phyloP scores from a whole-genome alignment of 306 rosid genomes.

The Cucurbita maxima region DNA sequence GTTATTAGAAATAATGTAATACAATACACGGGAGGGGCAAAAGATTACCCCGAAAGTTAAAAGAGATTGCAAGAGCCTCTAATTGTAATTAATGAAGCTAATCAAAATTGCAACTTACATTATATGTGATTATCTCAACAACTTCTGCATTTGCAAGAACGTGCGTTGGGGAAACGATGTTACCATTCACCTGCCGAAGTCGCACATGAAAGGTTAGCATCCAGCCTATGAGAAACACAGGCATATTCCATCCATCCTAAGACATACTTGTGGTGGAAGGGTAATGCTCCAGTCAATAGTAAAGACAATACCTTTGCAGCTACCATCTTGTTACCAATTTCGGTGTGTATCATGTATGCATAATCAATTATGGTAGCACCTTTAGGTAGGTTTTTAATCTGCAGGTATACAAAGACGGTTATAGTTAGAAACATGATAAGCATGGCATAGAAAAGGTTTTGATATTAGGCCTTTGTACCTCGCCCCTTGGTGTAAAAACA shows the following conservation, averaged over 20 bases:
- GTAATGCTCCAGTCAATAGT: constrained; percentile 1
- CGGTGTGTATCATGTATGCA: constrained; percentile 99
- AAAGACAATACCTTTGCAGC: constrained; percentile 72
- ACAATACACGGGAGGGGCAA: neutral
- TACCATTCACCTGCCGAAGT: constrained; percentile 72
- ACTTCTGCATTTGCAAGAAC: constrained; percentile 95
- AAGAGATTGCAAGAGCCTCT: neutral
- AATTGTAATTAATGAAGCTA: neutral
- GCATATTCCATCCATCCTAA: constrained; percentile 1
- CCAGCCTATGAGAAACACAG: neutral
- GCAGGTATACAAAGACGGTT: constrained; percentile 7
- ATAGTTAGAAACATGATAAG: neutral
- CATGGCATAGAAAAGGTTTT: neutral
- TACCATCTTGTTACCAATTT: constrained; percentile 94
- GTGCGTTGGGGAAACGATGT: constrained; percentile 73
- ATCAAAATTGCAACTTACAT: constrained; percentile 41
- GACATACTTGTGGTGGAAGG: constrained; percentile 8
- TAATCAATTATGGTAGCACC: constrained; percentile 94
- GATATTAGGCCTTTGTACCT: constrained; percentile 26
- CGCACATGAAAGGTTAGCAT: constrained; percentile 5
- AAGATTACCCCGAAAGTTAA: neutral
- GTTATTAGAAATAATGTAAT: neutral
- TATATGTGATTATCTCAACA: constrained; percentile 93
- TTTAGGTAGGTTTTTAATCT: constrained; percentile 90
- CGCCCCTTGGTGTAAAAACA: constrained; percentile 96